phyloP scores from a whole-genome alignment of 495 filamentous ascomycete species.

The Aspergillus baeticus region DNA sequence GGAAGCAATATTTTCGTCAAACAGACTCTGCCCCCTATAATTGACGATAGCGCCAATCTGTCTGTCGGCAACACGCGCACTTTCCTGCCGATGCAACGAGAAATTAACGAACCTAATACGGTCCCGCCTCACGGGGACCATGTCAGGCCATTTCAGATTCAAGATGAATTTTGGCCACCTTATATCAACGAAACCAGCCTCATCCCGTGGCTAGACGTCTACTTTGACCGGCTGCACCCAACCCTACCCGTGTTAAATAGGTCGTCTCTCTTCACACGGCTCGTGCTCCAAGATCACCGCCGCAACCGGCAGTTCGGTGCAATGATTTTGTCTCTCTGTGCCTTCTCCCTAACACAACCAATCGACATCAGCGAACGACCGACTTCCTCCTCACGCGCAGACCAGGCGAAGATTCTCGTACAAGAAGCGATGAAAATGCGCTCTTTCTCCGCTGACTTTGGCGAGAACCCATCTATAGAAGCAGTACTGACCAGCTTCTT shows the following conservation, averaged over 20 bases:
- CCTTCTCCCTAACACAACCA: slow-evolving; percentile 83
- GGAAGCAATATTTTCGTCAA: slow-evolving; percentile 41
- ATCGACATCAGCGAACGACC: slow-evolving; percentile 53
- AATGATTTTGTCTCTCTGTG: slow-evolving; percentile 69
- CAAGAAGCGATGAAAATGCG: slow-evolving; percentile 76
- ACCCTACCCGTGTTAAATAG: slow-evolving; percentile 77
- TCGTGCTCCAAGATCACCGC: slow-evolving; percentile 59
- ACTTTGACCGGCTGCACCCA: slow-evolving; percentile 79
- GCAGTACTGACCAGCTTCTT: slow-evolving; percentile 78
- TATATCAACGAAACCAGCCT: slow-evolving; percentile 42
- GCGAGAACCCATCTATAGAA: slow-evolving; percentile 68
- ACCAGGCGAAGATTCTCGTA: slow-evolving; percentile 60
- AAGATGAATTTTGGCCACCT: slow-evolving; percentile 32
- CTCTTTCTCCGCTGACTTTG: slow-evolving; percentile 66
- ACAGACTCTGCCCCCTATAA: slow-evolving; percentile 40
- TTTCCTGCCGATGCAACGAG: slow-evolving; percentile 20
- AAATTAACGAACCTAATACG: slow-evolving; percentile 13
- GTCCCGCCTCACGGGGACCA: slow-evolving; percentile 20
- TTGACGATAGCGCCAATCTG: slow-evolving; percentile 11
- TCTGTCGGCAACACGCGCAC: slow-evolving; percentile 18
- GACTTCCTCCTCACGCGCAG: slow-evolving; percentile 43
- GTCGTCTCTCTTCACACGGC: slow-evolving; percentile 58
- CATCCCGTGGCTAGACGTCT: slow-evolving; percentile 71
- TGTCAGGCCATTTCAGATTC: slow-evolving; percentile 21
- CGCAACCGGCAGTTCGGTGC: slow-evolving; percentile 68